These are phyloP conservation scores for Earliella scabrosa DNA, from an alignment of 1,284 basidiomycete genomes.

Conservation along the genomic window DNA sequence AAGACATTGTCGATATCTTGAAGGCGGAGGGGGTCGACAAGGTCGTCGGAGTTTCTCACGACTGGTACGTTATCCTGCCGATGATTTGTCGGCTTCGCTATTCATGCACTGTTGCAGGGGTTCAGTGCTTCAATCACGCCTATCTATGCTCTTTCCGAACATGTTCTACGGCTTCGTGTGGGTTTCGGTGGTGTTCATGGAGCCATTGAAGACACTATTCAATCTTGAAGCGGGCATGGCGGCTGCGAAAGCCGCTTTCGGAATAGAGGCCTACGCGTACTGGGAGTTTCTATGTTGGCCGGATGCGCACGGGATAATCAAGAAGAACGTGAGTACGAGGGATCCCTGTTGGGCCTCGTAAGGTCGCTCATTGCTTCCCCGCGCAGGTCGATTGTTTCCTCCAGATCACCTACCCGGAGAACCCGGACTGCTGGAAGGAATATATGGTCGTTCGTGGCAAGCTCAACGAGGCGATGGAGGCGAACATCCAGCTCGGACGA, in stretches of 20 bases:
- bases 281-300: constrained; percentile 41
- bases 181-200: constrained; percentile 42
- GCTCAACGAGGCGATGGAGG: constrained; percentile 1
- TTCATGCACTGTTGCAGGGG: constrained; percentile 37
- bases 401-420: constrained; percentile 8
- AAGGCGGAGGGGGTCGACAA: constrained; percentile 41
- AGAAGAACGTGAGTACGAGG: constrained; percentile 29
- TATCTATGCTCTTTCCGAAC: constrained; percentile 41
- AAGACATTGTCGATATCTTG: constrained; percentile 50
- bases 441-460: neutral
- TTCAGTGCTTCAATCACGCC: constrained; percentile 36
- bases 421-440: constrained; percentile 1
- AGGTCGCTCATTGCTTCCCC: neutral
- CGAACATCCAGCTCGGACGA: constrained; percentile 1
- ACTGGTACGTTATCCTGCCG: constrained; percentile 40
- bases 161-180: constrained; percentile 47
- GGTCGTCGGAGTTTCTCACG: constrained; percentile 49
- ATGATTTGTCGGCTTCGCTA: neutral
- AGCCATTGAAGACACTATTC: constrained; percentile 31
- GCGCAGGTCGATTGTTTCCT: constrained; percentile 13
- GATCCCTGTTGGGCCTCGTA: neutral
- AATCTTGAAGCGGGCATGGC: constrained; percentile 34
- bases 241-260: constrained; percentile 30
- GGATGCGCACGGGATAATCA: constrained; percentile 34
- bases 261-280: constrained; percentile 42